A percentile compares a stretch with the other conserved stretches of the same genome.
Conservation (phyloP, 352 stramenopile genomes). For the Phytophthora citricola region DNA sequence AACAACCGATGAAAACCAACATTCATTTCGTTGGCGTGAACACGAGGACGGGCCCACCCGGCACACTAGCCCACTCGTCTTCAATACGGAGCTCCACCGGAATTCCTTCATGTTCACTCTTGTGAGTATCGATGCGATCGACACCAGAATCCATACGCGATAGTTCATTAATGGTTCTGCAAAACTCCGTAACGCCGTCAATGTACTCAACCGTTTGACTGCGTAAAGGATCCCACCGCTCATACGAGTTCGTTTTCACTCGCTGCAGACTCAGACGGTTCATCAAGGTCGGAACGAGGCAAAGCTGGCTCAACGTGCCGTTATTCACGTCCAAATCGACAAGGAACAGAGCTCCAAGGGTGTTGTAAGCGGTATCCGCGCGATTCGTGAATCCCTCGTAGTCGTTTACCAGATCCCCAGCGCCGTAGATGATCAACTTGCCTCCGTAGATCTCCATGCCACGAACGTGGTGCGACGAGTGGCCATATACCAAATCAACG, state of each 20-base stretch:
- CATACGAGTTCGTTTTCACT: conserved; percentile 18
- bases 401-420: conserved; percentile 58
- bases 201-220: conserved; percentile 11
- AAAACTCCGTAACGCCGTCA: conserved; percentile 18
- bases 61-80: conserved; percentile 20
- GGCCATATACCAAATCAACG: conserved; percentile 48
- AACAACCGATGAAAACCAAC: too few relatives aligned
- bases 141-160: conserved; percentile 5
- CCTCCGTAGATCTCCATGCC: conserved; percentile 49
- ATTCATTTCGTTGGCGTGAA: conserved; percentile 1
- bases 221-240: conserved; percentile 15
- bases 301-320: conserved; percentile 29
- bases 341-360: conserved; percentile 43
- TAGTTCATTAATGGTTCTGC: conserved; percentile 13
- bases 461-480: conserved; percentile 57
- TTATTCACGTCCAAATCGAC: conserved; percentile 30
- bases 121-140: conserved; percentile 7
- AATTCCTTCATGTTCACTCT: conserved; percentile 13
- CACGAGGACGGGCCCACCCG: conserved; percentile 22
- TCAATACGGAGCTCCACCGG: conserved; percentile 28
- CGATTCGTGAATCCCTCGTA: conserved; percentile 54
- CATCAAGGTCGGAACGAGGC: conserved; percentile 48
- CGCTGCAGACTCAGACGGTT: conserved; percentile 40
- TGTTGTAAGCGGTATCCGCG: conserved; percentile 45
- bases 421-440: conserved; percentile 54